phyloP scores from a whole-genome alignment of 2,329 filamentous ascomycete genomes.

The Clathrospora elynae region DNA sequence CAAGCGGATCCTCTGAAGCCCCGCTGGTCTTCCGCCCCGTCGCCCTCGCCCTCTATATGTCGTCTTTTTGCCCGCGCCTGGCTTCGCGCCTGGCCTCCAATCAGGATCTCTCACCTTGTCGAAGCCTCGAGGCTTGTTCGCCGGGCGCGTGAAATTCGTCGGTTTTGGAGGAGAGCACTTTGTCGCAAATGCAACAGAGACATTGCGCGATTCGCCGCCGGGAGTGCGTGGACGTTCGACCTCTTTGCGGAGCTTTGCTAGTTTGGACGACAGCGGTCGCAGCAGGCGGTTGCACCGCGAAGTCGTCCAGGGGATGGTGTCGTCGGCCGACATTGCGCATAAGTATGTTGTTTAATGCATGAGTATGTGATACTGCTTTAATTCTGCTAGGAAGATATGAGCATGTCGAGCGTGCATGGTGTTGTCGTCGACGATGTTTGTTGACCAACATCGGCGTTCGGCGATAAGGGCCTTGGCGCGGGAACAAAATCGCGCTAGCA shows the following conservation, averaged over 20 bases:
- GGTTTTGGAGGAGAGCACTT: constrained; percentile 35
- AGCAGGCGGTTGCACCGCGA: constrained; percentile 52
- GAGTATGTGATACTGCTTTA: constrained; percentile 13
- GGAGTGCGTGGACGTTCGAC: constrained; percentile 30
- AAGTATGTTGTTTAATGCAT: constrained; percentile 29
- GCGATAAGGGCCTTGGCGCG: constrained; percentile 17
- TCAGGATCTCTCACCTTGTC: constrained; percentile 45
- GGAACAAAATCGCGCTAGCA: neutral
- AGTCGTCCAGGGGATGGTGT: constrained; percentile 49
- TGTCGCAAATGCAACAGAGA: constrained; percentile 30
- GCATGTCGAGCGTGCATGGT: neutral
- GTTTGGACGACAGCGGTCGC: constrained; percentile 50
- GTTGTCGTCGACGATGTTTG: constrained; percentile 18
- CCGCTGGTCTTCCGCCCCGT: constrained; percentile 23
- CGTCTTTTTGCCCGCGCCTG: constrained; percentile 35
- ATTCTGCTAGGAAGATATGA: constrained; percentile 13
- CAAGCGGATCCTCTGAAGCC: constrained; percentile 3
- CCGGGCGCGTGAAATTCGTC: constrained; percentile 33
- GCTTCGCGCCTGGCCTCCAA: constrained; percentile 41
- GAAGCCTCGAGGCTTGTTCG: constrained; percentile 39
- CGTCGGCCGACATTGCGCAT: constrained; percentile 37
- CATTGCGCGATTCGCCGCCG: constrained; percentile 26
- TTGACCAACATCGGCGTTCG: constrained; percentile 29
- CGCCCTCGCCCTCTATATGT: constrained; percentile 40
- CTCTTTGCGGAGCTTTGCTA: constrained; percentile 47